Evolutionary conservation across 2,329 filamentous ascomycete genomes (phyloP).

Genomic region (Fusarium sulawesiense): DNA sequence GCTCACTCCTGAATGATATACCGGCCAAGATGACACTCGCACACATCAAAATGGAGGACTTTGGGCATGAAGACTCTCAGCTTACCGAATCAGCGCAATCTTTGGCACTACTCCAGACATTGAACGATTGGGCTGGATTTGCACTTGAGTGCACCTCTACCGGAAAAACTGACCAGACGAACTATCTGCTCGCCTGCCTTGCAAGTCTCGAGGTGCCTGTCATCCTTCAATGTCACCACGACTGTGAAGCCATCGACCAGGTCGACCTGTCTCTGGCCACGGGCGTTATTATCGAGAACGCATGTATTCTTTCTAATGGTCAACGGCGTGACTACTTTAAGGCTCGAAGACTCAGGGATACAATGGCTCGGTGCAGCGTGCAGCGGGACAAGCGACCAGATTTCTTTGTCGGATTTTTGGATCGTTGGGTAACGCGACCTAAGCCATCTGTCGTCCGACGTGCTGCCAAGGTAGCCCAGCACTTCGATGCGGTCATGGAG

Average conservation of each 20-base stretch:
- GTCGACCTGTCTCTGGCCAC: constrained; percentile 21
- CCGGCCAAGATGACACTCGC: neutral
- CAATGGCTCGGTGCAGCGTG: constrained; percentile 19
- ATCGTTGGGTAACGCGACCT: constrained; percentile 22
- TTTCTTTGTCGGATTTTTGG: constrained; percentile 34
- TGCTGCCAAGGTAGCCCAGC: constrained; percentile 34
- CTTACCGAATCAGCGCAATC: neutral
- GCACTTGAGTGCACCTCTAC: neutral
- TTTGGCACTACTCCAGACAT: neutral
- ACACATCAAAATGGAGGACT: neutral
- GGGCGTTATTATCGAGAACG: constrained; percentile 32
- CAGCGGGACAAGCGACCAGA: constrained; percentile 30
- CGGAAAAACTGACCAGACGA: constrained; percentile 5
- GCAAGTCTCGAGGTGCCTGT: constrained; percentile 13
- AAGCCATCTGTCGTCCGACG: constrained; percentile 27
- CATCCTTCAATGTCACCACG: constrained; percentile 28
- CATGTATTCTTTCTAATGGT: constrained; percentile 29
- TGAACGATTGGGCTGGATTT: neutral
- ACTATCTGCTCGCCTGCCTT: constrained; percentile 12
- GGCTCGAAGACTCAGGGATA: constrained; percentile 22
- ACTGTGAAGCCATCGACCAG: constrained; percentile 24
- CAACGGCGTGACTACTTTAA: constrained; percentile 34
- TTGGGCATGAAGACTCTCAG: neutral
- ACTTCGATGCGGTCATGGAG: constrained; percentile 37
- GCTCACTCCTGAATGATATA: neutral